phyloP scores from a whole-genome alignment of 2,329 filamentous ascomycete species.

The Neonectria coccinea region DNA sequence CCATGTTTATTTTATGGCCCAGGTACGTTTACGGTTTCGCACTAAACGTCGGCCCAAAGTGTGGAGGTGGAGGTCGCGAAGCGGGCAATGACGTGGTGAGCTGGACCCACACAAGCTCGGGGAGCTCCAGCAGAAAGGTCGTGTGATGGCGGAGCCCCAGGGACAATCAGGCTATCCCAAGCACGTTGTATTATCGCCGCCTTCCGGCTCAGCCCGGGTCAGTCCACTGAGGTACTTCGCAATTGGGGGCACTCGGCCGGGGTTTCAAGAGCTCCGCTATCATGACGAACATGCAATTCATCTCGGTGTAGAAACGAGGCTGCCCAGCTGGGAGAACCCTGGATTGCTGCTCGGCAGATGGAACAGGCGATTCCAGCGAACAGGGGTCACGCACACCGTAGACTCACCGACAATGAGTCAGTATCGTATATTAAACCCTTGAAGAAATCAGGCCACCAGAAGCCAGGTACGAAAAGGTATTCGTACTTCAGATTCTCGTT shows the following conservation, averaged over 20 bases:
- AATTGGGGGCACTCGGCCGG: constrained; percentile 1
- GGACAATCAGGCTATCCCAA: constrained; percentile 26
- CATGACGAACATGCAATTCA: constrained; percentile 3
- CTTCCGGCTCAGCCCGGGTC: constrained; percentile 27
- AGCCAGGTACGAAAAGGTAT: neutral
- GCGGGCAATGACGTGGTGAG: constrained; percentile 38
- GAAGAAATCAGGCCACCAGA: constrained; percentile 13
- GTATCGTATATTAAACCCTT: neutral
- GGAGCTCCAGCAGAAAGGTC: constrained; percentile 43
- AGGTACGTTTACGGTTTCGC: constrained; percentile 8
- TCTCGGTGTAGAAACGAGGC: constrained; percentile 18
- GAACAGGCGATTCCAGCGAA: constrained; percentile 16
- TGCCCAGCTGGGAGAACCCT: neutral
- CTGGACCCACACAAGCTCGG: constrained; percentile 46
- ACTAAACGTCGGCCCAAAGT: constrained; percentile 32
- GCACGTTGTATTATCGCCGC: constrained; percentile 20
- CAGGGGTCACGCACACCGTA: constrained; percentile 23
- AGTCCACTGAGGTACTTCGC: constrained; percentile 18
- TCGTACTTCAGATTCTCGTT: neutral
- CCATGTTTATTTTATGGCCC: constrained; percentile 6
- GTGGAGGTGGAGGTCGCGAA: constrained; percentile 43
- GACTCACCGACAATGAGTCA: constrained; percentile 30
- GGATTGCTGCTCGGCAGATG: constrained; percentile 21
- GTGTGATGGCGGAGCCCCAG: constrained; percentile 41
- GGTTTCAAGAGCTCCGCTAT: constrained; percentile 11